Evolutionary conservation across 192 early-diverging fungal species (phyloP).

Genomic region (Coemansia sp.): DNA sequence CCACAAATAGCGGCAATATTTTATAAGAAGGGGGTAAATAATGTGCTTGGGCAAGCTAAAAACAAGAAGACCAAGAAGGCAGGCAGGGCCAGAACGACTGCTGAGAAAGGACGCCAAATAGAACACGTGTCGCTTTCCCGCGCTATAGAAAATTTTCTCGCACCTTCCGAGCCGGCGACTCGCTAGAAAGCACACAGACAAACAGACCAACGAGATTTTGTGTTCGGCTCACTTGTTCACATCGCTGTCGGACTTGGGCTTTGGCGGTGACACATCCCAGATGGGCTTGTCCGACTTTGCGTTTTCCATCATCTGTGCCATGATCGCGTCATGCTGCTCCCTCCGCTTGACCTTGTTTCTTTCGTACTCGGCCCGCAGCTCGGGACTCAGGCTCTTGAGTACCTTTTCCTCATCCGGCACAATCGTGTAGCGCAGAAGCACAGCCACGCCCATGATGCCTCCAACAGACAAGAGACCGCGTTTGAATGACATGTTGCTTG

Average conservation of each 20-base stretch:
- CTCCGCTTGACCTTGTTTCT: constrained; percentile 42
- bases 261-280: constrained; percentile 24
- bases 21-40: background rate
- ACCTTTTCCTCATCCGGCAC: constrained; percentile 48
- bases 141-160: background rate
- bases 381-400: constrained; percentile 34
- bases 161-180: background rate
- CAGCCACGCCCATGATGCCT: constrained; percentile 39
- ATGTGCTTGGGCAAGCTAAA: background rate
- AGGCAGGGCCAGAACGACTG: background rate
- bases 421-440: constrained; percentile 49
- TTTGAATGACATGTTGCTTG: constrained; percentile 6
- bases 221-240: background rate
- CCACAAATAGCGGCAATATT: background rate
- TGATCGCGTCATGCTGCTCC: constrained; percentile 42
- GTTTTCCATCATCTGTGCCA: constrained; percentile 49
- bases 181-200: too few relatives aligned
- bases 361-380: constrained; percentile 47
- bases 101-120: background rate
- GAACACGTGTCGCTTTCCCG: background rate
- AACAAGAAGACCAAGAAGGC: background rate
- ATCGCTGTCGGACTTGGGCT: background rate
- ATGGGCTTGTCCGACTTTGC: constrained; percentile 48
- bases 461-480: constrained; percentile 20
- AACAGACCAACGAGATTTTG: background rate